These are phyloP conservation scores for Verticillium nubilum DNA, from an alignment of 2,329 filamentous ascomycete species.

Conservation along the genomic window DNA sequence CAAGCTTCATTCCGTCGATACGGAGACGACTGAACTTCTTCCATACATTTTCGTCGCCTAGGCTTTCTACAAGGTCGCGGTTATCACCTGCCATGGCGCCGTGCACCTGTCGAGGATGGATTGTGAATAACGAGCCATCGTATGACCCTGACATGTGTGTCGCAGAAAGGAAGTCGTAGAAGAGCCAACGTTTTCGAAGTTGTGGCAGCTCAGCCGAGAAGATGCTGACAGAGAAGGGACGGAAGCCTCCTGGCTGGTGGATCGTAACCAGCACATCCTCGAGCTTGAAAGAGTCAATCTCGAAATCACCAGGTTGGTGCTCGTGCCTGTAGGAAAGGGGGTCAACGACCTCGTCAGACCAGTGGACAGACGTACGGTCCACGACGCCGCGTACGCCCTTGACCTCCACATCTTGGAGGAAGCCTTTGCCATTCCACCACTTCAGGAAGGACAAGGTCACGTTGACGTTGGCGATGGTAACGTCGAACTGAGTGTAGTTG, in stretches of 20 bases:
- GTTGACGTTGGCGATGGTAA: conserved; percentile 92
- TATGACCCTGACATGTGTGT: conserved; percentile 95
- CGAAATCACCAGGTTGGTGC: conserved; percentile 88
- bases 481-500: conserved; percentile 96
- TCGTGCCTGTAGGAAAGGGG: conserved; percentile 83
- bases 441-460: conserved; percentile 96
- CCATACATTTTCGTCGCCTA: conserved; percentile 69
- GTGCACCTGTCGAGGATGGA: conserved; percentile 89
- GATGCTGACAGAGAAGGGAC: conserved; percentile 93
- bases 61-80: conserved; percentile 48
- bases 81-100: conserved; percentile 63
- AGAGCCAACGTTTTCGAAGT: conserved; percentile 91
- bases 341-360: conserved; percentile 64
- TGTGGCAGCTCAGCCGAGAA: conserved; percentile 93
- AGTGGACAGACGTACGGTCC: conserved; percentile 78
- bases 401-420: conserved; percentile 87
- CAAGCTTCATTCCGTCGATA: conserved; percentile 90
- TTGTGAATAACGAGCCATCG: conserved; percentile 93
- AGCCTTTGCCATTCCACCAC: conserved; percentile 96
- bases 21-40: conserved; percentile 92
- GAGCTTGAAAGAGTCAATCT: conserved; percentile 94
- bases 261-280: conserved; percentile 89
- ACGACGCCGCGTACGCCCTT: conserved; percentile 90
- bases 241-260: conserved; percentile 83
- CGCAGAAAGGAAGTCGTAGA: conserved; percentile 94